Conservation (phyloP, 352 stramenopile genomes). For the Globisporangium nodosum region DNA sequence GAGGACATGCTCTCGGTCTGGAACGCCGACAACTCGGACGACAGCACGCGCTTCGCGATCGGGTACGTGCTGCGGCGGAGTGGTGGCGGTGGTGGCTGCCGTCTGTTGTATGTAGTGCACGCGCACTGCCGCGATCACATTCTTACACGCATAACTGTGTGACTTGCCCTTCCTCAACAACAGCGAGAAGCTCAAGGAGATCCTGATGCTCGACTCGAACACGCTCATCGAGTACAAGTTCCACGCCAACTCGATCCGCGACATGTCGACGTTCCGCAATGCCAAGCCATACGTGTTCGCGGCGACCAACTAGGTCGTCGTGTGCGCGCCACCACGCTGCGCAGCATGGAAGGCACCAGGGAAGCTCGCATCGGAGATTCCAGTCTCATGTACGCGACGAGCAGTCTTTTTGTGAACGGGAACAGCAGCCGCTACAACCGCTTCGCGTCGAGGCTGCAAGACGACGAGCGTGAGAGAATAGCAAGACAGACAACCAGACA, state of each 20-base stretch:
- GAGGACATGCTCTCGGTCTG: constrained; percentile 93
- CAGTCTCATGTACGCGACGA: not conserved
- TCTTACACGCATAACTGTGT: not conserved
- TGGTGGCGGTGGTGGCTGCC: not conserved
- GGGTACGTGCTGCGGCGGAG: constrained; percentile 26
- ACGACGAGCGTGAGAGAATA: not conserved
- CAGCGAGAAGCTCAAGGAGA: constrained; percentile 92
- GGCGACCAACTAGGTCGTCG: constrained; percentile 37
- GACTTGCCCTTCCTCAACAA: not conserved
- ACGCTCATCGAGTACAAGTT: constrained; percentile 96
- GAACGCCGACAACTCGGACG: constrained; percentile 92
- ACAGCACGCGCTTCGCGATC: constrained; percentile 79
- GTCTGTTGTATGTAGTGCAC: not conserved
- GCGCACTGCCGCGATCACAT: not conserved
- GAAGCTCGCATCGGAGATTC: not conserved
- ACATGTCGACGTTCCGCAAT: constrained; percentile 93
- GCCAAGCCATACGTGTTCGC: constrained; percentile 90
- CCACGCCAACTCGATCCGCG: constrained; percentile 88
- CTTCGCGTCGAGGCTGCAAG: not conserved
- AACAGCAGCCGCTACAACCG: not conserved
- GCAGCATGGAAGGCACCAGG: not conserved
- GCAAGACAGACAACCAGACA: not conserved
- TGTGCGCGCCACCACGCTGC: not conserved
- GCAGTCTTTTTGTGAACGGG: too few relatives aligned
- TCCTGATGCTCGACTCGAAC: constrained; percentile 91